phyloP scores from a whole-genome alignment of 2,329 filamentous ascomycete genomes.

The Clarireedia homoeocarpa region DNA sequence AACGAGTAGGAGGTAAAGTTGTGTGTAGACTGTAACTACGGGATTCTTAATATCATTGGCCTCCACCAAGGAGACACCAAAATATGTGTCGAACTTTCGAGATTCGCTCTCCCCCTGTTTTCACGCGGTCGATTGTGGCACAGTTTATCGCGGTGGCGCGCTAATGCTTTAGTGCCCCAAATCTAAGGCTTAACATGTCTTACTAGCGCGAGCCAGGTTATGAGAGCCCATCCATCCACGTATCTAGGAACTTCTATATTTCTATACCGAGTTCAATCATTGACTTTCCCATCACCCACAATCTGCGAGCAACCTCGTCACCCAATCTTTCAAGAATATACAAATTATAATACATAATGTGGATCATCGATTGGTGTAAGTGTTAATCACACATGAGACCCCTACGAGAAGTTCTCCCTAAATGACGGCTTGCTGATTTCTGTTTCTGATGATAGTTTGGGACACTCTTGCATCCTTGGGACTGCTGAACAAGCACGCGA shows the following conservation, averaged over 20 bases:
- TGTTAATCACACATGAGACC: conserved; percentile 18
- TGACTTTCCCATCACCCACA: conserved; percentile 7
- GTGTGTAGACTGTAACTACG: no score
- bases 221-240: conserved; percentile 8
- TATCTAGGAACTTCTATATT: conserved; percentile 9
- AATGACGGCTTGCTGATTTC: conserved; percentile 27
- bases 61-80: no score
- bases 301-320: conserved; percentile 1
- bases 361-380: conserved; percentile 95
- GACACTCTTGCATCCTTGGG: conserved; percentile 82
- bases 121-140: no score
- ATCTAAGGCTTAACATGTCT: background rate
- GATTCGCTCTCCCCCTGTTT: no score
- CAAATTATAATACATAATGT: conserved; percentile 49
- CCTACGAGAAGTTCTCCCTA: conserved; percentile 4
- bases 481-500: conserved; percentile 91
- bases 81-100: no score
- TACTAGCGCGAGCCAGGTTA: conserved; percentile 5
- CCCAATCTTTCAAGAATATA: background rate
- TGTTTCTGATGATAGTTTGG: conserved; percentile 54
- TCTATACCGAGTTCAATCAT: conserved; percentile 3
- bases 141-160: no score
- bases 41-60: no score
- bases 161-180: background rate
- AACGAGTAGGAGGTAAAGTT: no score